Percentiles rank a stretch among this genome's conserved stretches.
Conservation (phyloP, 2,329 filamentous ascomycete species). For the Apiospora aurea region DNA sequence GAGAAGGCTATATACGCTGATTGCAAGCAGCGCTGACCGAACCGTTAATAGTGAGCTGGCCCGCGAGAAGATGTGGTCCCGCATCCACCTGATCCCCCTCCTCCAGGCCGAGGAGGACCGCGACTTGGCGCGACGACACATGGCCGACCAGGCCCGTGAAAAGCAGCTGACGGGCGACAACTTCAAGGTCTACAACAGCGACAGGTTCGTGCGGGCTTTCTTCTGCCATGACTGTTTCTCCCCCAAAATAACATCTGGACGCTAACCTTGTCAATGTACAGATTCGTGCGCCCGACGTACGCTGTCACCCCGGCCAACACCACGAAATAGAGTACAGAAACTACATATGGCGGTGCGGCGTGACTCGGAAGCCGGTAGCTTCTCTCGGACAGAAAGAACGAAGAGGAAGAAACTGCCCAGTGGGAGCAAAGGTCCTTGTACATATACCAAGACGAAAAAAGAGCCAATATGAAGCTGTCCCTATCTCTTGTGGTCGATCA, state of each 20-base stretch:
- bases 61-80: conserved; percentile 97
- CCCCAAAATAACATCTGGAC: too few species aligned
- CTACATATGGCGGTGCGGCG: background rate
- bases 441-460: conserved; percentile 10
- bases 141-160: conserved; percentile 88
- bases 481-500: background rate
- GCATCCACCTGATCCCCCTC: conserved; percentile 91
- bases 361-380: background rate
- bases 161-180: conserved; percentile 87
- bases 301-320: conserved; percentile 71
- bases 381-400: background rate
- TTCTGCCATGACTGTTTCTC: background rate
- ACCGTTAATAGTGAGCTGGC: conserved; percentile 75
- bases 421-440: conserved; percentile 4
- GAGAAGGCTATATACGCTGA: too few species aligned
- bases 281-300: conserved; percentile 84
- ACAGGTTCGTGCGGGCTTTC: conserved; percentile 68
- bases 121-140: conserved; percentile 86
- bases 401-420: background rate
- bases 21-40: too few species aligned
- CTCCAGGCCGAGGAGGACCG: conserved; percentile 97
- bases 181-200: conserved; percentile 84
- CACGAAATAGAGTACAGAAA: conserved; percentile 56
- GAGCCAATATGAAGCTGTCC: background rate
- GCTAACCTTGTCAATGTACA: conserved; percentile 42